Conservation (phyloP, 495 filamentous ascomycete species). For the Astrothelium macrocarpum region DNA sequence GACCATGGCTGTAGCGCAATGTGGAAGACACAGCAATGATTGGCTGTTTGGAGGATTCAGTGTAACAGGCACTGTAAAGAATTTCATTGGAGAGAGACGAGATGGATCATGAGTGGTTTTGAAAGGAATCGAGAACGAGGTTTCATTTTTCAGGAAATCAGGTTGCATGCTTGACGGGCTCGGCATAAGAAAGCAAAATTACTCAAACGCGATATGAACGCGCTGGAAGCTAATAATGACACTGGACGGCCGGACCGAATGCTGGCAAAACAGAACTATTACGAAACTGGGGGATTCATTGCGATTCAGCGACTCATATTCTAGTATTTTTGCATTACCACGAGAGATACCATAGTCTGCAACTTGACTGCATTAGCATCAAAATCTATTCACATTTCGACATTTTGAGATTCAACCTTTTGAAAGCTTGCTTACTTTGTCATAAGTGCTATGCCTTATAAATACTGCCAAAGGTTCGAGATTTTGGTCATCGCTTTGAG, state of each 20-base stretch:
- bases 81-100: slow-evolving; percentile 5
- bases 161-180: background rate
- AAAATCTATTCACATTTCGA: background rate
- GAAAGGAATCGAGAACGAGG: background rate
- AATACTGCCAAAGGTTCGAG: too few species aligned
- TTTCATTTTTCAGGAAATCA: background rate
- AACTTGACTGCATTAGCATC: background rate
- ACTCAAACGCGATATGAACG: background rate
- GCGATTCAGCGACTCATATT: background rate
- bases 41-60: slow-evolving; percentile 25
- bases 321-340: background rate
- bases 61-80: slow-evolving; percentile 17
- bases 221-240: background rate
- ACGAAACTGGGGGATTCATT: background rate
- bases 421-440: too few species aligned
- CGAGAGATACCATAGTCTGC: slow-evolving; percentile 1
- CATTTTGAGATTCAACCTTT: too few species aligned
- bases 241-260: background rate
- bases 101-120: background rate
- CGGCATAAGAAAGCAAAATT: background rate
- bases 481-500: too few species aligned
- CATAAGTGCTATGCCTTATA: too few species aligned
- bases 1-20: slow-evolving; percentile 7
- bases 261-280: background rate
- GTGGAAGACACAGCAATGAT: slow-evolving; percentile 25